Base-by-base conservation (phyloP, 2,329 filamentous ascomycete species). In the Conoideocrella luteorostrata region DNA sequence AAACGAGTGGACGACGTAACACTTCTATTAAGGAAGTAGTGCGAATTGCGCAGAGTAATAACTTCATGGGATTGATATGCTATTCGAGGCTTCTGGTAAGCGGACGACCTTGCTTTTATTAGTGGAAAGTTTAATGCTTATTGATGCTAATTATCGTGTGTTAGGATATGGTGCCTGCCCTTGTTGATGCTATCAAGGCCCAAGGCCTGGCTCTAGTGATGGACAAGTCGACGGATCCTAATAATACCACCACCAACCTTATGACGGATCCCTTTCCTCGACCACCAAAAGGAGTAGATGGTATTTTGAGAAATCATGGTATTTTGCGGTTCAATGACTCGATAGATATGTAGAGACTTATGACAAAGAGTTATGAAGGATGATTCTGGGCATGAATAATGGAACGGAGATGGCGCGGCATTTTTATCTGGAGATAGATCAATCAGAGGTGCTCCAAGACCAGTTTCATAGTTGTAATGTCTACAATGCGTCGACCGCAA, bases 21-120 rank as follows among this genome's bases (percentile, higher is more conserved):
- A 84, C 84, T 51, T 95, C 88, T 5, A 88, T 97, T 53, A 98
- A 97, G 68, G 91, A 98, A 62, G 88, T 88, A 4, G 93, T 96
- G 12, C 79, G 90, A 50, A 88, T 95, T 58, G 90, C 91, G 18
- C 86, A 94, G 64, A 87, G 84, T 60, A 98, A 98, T 62, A 98
- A 98, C 62, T 88, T 98, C 52, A 98, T 98, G 93, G 93, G 93
- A 3, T 64, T 98, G 57, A 87, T 97, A 47, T 96, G 90, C 67
- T 89, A 84, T 54, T 91, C 88, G 24, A 79, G 85, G 52, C 72
- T 98, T 50, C 66, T 98, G 70, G 88, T 94, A 74, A 58, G 84
- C 75, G 24, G 13, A 17, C 12, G 22, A 34, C 13, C 4, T 22
- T n/a, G 32, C 12, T 15, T 13, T 17, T 17, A 4, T 10, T 13